These are phyloP conservation scores for Monosporozyma yasuniensis DNA, from an alignment of 805 yeast species.

Conservation along the genomic window DNA sequence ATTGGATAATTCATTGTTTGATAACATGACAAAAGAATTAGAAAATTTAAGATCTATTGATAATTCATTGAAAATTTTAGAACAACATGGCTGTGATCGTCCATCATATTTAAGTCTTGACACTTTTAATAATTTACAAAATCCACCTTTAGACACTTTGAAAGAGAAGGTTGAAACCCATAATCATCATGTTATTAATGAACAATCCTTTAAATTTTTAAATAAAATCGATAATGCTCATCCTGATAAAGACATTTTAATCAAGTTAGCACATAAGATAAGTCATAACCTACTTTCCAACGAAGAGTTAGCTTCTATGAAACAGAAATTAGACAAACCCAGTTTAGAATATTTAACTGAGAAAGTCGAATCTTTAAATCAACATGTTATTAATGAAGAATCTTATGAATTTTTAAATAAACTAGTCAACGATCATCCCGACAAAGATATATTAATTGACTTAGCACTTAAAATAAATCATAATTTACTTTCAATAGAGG, in stretches of 20 bases:
- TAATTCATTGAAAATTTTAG: neutral
- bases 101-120: neutral
- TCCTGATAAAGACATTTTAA: neutral
- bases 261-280: neutral
- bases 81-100: neutral
- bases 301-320: neutral
- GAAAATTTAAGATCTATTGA: conserved; percentile 2
- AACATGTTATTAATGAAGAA: neutral
- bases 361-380: neutral
- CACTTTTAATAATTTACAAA: neutral
- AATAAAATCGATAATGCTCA: neutral
- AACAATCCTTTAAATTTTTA: neutral
- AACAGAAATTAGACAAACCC: conserved; percentile 1
- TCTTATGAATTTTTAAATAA: neutral
- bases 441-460: neutral
- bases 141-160: conserved; percentile 1
- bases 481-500: neutral
- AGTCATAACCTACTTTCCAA: neutral
- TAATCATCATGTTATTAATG: neutral
- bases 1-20: neutral
- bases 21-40: neutral
- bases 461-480: neutral
- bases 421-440: neutral
- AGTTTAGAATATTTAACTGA: neutral
- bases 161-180: neutral